phyloP scores from a whole-genome alignment of 2,329 filamentous ascomycete species.

The Cordyceps cateniannulata region DNA sequence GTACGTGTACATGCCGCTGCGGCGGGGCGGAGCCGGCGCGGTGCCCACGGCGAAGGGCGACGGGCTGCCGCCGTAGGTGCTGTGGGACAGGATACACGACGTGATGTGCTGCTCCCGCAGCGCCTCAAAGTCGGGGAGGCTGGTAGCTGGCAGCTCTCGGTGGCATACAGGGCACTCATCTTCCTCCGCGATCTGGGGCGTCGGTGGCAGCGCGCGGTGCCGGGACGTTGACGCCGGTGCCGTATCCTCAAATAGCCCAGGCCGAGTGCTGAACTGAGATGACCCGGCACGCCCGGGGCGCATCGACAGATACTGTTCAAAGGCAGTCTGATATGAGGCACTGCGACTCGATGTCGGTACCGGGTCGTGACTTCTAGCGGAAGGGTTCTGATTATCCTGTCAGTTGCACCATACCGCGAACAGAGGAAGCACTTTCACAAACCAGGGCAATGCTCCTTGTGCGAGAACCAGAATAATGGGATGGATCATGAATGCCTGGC shows the following conservation, averaged over 20 bases:
- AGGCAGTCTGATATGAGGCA: constrained; percentile 27
- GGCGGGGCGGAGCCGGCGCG: constrained; percentile 28
- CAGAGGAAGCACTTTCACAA: constrained; percentile 18
- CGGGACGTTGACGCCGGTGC: constrained; percentile 32
- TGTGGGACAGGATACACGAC: constrained; percentile 50
- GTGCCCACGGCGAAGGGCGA: constrained; percentile 19
- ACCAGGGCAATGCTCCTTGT: constrained; percentile 46
- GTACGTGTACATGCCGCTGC: constrained; percentile 59
- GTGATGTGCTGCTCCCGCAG: constrained; percentile 54
- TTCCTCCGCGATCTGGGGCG: constrained; percentile 57
- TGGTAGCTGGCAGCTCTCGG: constrained; percentile 56
- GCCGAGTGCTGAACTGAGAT: constrained; percentile 26
- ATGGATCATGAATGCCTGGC: constrained; percentile 26
- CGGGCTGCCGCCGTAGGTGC: constrained; percentile 38
- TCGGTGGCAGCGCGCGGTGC: constrained; percentile 34
- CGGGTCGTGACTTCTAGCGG: not conserved
- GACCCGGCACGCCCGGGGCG: constrained; percentile 26
- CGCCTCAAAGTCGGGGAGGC: constrained; percentile 45
- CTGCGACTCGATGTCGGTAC: constrained; percentile 18
- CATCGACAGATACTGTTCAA: constrained; percentile 34
- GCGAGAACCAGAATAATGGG: constrained; percentile 26
- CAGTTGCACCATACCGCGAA: not conserved
- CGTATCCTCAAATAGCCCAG: constrained; percentile 23
- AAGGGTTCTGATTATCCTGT: not conserved
- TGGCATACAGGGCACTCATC: constrained; percentile 77